Conservation (phyloP, 345 rosid species). For the Euphorbia pulcherrima region DNA sequence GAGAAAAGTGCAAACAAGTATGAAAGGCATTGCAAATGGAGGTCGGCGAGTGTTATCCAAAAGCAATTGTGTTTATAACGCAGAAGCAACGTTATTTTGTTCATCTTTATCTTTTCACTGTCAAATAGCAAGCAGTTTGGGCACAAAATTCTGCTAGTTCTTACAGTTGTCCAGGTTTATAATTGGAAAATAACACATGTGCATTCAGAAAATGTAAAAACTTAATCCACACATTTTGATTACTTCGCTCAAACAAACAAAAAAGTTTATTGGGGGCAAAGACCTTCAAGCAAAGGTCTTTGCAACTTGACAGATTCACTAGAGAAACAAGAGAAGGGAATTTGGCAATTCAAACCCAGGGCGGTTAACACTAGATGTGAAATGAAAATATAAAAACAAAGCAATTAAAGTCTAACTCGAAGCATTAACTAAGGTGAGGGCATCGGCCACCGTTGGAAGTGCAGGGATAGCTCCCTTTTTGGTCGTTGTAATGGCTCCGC, state of each 20-base stretch:
- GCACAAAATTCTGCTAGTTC: no score
- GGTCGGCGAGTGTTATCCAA: constrained; percentile 77
- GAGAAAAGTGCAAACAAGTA: constrained; percentile 59
- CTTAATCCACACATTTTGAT: neutral
- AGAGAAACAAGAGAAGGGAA: neutral
- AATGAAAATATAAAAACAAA: neutral
- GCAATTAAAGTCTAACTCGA: constrained; percentile 3
- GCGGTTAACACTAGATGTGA: neutral
- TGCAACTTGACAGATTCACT: neutral
- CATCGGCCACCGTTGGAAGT: constrained; percentile 64
- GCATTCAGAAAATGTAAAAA: no score
- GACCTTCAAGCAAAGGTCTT: neutral
- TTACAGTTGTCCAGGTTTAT: neutral
- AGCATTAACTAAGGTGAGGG: constrained; percentile 27
- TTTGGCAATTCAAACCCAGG: neutral
- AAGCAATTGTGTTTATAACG: constrained; percentile 69
- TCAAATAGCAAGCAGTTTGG: no score
- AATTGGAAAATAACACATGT: no score
- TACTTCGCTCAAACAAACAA: neutral
- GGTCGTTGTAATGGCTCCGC: constrained; percentile 97
- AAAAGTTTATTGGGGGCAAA: neutral
- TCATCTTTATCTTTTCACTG: neutral
- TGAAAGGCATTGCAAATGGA: constrained; percentile 68
- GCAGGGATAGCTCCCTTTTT: constrained; percentile 98
- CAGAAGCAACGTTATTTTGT: neutral